phyloP scores from a whole-genome alignment of 305 asterid species.

The Fraxinus greggii region DNA sequence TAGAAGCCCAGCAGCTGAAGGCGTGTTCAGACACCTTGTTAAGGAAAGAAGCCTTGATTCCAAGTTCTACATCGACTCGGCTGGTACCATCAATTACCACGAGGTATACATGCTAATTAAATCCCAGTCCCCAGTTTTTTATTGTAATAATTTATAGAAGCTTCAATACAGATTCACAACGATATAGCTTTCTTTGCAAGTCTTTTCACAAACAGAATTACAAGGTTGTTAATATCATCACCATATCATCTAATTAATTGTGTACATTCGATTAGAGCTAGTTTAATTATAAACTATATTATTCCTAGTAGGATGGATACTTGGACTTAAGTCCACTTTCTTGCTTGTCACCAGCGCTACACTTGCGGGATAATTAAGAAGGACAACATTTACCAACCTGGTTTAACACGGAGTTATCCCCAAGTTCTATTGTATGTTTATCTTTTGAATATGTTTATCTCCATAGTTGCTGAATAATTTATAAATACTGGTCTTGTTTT shows the following conservation, averaged over 20 bases:
- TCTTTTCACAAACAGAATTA: neutral
- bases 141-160: neutral
- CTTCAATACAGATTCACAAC: neutral
- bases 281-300: too few relatives aligned
- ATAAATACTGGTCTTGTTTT: neutral
- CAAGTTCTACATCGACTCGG: conserved; percentile 69
- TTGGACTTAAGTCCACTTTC: too few relatives aligned
- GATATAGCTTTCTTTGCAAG: neutral
- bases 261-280: too few relatives aligned
- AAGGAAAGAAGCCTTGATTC: conserved; percentile 56
- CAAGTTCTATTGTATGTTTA: neutral
- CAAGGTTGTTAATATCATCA: too few relatives aligned
- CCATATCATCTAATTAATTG: too few relatives aligned
- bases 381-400: conserved; percentile 17
- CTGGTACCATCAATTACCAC: conserved; percentile 81
- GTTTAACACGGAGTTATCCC: neutral
- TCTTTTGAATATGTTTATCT: neutral
- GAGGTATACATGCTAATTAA: conserved; percentile 37
- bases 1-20: conserved; percentile 88
- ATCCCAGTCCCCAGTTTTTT: neutral
- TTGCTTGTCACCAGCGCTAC: too few relatives aligned
- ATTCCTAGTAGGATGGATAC: too few relatives aligned
- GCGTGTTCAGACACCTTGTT: conserved; percentile 70
- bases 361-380: conserved; percentile 30
- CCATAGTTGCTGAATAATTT: neutral